Evolutionary conservation across 75 land plant species (phyloP).

Genomic region (Selaginella tamariscina): DNA sequence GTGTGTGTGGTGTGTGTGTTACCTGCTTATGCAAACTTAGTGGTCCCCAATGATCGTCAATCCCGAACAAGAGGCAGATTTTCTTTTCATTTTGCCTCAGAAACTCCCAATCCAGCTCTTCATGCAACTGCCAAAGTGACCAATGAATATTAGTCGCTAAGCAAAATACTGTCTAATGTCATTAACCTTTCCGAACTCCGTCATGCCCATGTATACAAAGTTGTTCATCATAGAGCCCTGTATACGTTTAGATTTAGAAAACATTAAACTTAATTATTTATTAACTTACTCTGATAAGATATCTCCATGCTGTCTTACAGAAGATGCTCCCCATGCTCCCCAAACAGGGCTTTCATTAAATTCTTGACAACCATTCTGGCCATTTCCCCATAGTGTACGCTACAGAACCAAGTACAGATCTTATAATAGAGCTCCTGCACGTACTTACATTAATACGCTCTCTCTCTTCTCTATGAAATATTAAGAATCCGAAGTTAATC

Average conservation of each 20-base stretch:
- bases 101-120: conserved; percentile 61
- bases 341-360: conserved; percentile 36
- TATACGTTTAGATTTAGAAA: not conserved
- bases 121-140: conserved; percentile 34
- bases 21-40: conserved; percentile 67
- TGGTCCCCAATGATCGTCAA: conserved; percentile 93
- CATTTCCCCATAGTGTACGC: conserved; percentile 27
- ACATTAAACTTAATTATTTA: not conserved
- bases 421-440: conserved; percentile 46
- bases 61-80: conserved; percentile 64
- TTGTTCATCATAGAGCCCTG: conserved; percentile 71
- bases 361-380: conserved; percentile 31
- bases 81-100: conserved; percentile 38
- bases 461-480: not conserved
- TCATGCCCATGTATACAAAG: conserved; percentile 68
- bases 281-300: conserved; percentile 45
- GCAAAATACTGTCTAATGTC: not conserved
- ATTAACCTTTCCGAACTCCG: conserved; percentile 63
- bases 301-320: conserved; percentile 51
- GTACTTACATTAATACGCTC: not conserved
- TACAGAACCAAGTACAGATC: conserved; percentile 15
- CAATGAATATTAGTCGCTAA: not conserved
- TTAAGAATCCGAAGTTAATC: not conserved
- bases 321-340: conserved; percentile 50
- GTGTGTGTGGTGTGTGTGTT: too few species aligned